Conservation (phyloP, 2,329 filamentous ascomycete genomes). For the Beauveria bassiana region DNA sequence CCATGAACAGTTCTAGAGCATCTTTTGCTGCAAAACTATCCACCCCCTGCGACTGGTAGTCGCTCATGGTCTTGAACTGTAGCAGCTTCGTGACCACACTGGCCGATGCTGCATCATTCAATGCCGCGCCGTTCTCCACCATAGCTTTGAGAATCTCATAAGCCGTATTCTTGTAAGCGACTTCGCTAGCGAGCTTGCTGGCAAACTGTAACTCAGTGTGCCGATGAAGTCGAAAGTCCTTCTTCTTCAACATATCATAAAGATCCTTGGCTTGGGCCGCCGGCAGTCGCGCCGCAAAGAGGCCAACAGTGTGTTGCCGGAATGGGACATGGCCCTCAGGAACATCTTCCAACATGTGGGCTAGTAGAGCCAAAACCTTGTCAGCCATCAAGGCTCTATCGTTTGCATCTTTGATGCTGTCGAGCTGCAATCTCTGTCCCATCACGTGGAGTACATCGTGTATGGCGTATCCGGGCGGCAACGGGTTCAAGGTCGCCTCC, state of each 20-base stretch:
- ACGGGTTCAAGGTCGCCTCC: constrained; percentile 28
- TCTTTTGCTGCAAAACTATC: constrained; percentile 22
- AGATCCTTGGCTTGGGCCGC: constrained; percentile 26
- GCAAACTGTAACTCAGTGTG: constrained; percentile 43
- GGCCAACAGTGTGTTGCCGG: constrained; percentile 30
- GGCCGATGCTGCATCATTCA: constrained; percentile 39
- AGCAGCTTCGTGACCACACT: constrained; percentile 55
- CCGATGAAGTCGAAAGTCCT: constrained; percentile 25
- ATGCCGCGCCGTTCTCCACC: constrained; percentile 32
- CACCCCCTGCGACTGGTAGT: constrained; percentile 15
- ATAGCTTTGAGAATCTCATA: constrained; percentile 32
- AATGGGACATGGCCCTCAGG: constrained; percentile 26
- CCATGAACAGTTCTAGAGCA: constrained; percentile 38
- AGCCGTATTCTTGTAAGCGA: constrained; percentile 32
- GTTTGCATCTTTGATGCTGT: constrained; percentile 13
- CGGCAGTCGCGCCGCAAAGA: constrained; percentile 23
- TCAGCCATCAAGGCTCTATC: constrained; percentile 21
- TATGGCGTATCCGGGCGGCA: constrained; percentile 30
- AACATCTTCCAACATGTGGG: constrained; percentile 22
- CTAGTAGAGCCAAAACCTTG: constrained; percentile 22
- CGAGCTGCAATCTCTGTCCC: constrained; percentile 17
- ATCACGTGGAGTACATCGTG: constrained; percentile 28
- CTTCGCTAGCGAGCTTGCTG: constrained; percentile 32
- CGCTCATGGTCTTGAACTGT: constrained; percentile 21
- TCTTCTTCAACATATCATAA: constrained; percentile 25